These are phyloP conservation scores for Vitis riparia DNA, from an alignment of 164 flowering plant genomes.

Conservation along the genomic window DNA sequence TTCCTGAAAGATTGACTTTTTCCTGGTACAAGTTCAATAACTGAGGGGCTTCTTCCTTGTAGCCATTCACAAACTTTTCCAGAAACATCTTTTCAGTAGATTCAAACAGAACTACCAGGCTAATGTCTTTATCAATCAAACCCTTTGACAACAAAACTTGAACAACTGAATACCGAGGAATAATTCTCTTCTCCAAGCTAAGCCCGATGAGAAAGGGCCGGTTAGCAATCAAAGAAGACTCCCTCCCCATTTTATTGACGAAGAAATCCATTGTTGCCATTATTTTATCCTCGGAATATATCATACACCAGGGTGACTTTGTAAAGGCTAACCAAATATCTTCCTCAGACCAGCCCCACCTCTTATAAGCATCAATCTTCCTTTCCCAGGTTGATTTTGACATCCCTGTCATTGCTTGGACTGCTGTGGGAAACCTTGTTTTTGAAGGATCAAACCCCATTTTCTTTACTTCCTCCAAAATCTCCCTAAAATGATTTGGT, in stretches of 20 bases:
- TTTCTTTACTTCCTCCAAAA: neutral
- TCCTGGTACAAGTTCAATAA: conserved; percentile 2
- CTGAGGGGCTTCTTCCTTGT: conserved; percentile 2
- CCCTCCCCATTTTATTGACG: conserved; percentile 15
- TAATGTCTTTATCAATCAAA: neutral
- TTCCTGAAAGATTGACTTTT: neutral
- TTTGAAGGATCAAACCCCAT: conserved; percentile 25
- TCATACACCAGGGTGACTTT: conserved; percentile 15
- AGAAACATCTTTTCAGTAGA: neutral
- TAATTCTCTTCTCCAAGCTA: conserved; percentile 20
- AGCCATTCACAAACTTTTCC: neutral
- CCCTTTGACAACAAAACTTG: conserved; percentile 9
- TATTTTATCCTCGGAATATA: conserved; percentile 19
- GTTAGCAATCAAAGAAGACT: neutral
- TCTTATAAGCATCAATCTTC: conserved; percentile 15
- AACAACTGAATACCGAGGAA: conserved; percentile 11
- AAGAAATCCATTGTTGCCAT: conserved; percentile 12
- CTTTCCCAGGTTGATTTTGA: conserved; percentile 13
- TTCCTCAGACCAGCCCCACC: conserved; percentile 28
- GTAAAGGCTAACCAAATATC: conserved; percentile 13
- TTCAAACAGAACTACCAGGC: neutral
- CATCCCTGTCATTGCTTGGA: neutral
- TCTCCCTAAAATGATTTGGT: neutral
- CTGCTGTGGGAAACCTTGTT: conserved; percentile 2
- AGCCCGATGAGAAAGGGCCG: neutral